Base-by-base conservation (phyloP, 805 yeast genomes). In the Wilhelminamyces savonicus region DNA sequence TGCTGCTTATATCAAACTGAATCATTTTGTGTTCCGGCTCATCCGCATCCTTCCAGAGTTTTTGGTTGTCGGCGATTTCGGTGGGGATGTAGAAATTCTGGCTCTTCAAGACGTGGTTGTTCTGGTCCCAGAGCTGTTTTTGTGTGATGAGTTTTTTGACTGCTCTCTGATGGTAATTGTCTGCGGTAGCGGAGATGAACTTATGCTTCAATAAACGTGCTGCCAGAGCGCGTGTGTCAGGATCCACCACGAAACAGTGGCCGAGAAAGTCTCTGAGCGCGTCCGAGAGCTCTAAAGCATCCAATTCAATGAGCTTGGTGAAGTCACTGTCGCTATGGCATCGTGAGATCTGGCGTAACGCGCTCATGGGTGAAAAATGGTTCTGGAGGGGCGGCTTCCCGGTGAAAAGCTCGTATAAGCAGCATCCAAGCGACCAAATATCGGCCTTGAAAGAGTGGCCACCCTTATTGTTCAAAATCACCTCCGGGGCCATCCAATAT, bases 351-450 rank as follows among this genome's bases (percentile, higher is more conserved):
- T 50, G 49, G 29, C 66, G 37, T n/a, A 65, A 46, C 7, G 71
- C 71, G 38, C 56, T 60, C 71, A 65, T 63, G 4, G 71, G 69
- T 2, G 66, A 45, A 35, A 41, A 54, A 11, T 47, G 49, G 18
- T 41, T 52, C 35, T 64, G 70, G 25, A 78, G 50, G 7, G 94
- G 92, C 1, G 94, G 92, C 40, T 70, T 78, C 0, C 88, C 86
- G 18, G 66, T 66, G 9, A 81, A 78, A 37, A 82, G 54, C 47
- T 82, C 94, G 33, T 77, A 77, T 3, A 83, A 76, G 21, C 90
- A 82, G 36, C 85, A 81, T 1, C 90, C 92, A 35, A 82, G 56
- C 7, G 85, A 78, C 92, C 92, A 82, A 3, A 82, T 69, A 52
- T 82, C 92, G 0, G 90, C 88, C 29, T 74, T 69, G 39, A 37